These are phyloP conservation scores for Kingdonia uniflora DNA, from an alignment of 164 flowering plant genomes.

Conservation along the genomic window DNA sequence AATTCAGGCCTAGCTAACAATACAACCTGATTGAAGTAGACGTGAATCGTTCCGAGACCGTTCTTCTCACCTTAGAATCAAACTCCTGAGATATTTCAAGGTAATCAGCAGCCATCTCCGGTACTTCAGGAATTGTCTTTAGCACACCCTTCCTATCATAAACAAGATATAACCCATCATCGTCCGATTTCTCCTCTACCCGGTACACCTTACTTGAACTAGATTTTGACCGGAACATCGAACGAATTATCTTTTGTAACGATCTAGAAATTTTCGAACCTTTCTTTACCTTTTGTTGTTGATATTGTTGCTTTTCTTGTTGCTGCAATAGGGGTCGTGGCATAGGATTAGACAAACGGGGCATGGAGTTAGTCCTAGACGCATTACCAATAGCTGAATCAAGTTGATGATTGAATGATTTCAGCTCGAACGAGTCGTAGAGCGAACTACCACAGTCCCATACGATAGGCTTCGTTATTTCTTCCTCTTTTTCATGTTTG, in stretches of 20 bases:
- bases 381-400: slow-evolving; percentile 47
- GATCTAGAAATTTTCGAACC: slow-evolving; percentile 49
- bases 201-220: neutral
- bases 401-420: slow-evolving; percentile 70
- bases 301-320: slow-evolving; percentile 7
- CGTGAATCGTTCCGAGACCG: slow-evolving; percentile 40
- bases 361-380: slow-evolving; percentile 67
- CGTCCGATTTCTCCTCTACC: slow-evolving; percentile 1
- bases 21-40: slow-evolving; percentile 27
- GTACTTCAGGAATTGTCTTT: slow-evolving; percentile 40
- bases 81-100: slow-evolving; percentile 40
- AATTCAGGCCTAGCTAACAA: slow-evolving; percentile 16
- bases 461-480: slow-evolving; percentile 12
- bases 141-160: slow-evolving; percentile 29
- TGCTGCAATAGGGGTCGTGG: slow-evolving; percentile 6
- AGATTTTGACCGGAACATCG: slow-evolving; percentile 31
- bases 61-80: slow-evolving; percentile 22
- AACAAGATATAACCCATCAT: slow-evolving; percentile 16
- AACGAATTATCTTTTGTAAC: slow-evolving; percentile 35
- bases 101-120: slow-evolving; percentile 25
- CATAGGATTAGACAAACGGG: slow-evolving; percentile 29
- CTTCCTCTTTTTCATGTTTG: slow-evolving; percentile 4
- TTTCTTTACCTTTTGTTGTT: slow-evolving; percentile 5
- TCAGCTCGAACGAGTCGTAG: slow-evolving; percentile 89
- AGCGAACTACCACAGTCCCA: slow-evolving; percentile 92